Evolutionary conservation across 345 rosid species (phyloP).

Genomic region (Citrus inodora): DNA sequence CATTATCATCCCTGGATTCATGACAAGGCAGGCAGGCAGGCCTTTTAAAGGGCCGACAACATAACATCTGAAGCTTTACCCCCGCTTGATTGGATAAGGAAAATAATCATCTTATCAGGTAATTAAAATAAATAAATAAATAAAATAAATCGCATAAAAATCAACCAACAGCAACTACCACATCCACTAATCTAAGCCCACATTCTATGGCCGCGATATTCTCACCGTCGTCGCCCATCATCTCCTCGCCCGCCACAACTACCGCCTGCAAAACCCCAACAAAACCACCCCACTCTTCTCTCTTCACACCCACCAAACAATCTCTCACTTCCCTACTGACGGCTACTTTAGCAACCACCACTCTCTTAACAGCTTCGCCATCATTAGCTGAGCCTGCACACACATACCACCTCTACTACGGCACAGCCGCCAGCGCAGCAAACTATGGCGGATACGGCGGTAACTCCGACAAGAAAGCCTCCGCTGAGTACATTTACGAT

Average conservation of each 20-base stretch:
- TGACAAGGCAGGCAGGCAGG: not conserved
- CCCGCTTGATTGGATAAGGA: constrained; percentile 4
- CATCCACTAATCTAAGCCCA: constrained; percentile 10
- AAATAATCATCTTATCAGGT: not conserved
- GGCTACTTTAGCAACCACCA: constrained; percentile 43
- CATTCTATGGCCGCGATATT: constrained; percentile 52
- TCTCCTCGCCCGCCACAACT: constrained; percentile 35
- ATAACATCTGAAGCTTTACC: not conserved
- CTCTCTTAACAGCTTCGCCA: constrained; percentile 49
- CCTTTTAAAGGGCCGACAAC: not conserved
- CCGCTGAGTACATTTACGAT: constrained; percentile 91
- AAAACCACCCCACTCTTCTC: constrained; percentile 23
- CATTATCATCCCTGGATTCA: no score
- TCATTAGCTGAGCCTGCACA: constrained; percentile 41
- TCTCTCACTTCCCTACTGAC: constrained; percentile 31
- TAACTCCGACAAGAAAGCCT: constrained; percentile 74
- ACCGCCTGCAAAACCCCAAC: constrained; percentile 5
- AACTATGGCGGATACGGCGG: constrained; percentile 94
- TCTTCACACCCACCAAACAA: constrained; percentile 17
- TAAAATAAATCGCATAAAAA: not conserved
- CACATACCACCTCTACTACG: constrained; percentile 66
- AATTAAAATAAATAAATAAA: not conserved
- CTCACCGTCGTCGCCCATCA: constrained; percentile 42
- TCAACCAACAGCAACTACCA: not conserved
- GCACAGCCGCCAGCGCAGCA: constrained; percentile 95